These are phyloP conservation scores for Liriodendron chinense DNA, from an alignment of 164 flowering plant genomes.

Conservation along the genomic window DNA sequence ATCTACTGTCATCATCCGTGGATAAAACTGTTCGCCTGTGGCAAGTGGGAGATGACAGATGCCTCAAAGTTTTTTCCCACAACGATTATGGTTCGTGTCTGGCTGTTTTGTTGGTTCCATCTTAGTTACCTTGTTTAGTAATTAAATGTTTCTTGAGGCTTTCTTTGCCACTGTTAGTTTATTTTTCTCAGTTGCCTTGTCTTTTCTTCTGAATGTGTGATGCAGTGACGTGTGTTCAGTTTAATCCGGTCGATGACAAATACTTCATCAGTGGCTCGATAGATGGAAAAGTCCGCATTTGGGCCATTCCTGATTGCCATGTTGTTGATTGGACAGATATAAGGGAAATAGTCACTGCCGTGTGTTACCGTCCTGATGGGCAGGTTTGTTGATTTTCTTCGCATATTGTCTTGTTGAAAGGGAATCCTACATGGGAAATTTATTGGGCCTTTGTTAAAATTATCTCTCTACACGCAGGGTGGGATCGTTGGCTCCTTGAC, in stretches of 20 bases:
- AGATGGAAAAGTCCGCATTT: constrained; percentile 90
- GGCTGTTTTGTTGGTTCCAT: not conserved
- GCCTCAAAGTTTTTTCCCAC: constrained; percentile 67
- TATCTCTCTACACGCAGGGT: constrained; percentile 45
- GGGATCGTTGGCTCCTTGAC: constrained; percentile 68
- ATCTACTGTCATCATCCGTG: constrained; percentile 75
- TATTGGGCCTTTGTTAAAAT: not conserved
- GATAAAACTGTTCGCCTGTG: constrained; percentile 91
- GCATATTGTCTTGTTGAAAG: constrained; percentile 5
- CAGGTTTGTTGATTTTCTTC: constrained; percentile 46
- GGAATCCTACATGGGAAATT: not conserved
- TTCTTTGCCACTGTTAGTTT: constrained; percentile 3
- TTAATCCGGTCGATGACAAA: constrained; percentile 81
- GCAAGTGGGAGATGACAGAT: constrained; percentile 65
- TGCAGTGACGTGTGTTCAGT: constrained; percentile 87
- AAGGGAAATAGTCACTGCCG: constrained; percentile 76
- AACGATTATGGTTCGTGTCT: constrained; percentile 66
- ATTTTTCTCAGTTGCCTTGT: constrained; percentile 2
- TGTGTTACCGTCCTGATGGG: constrained; percentile 82
- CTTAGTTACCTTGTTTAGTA: not conserved
- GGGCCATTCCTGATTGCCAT: constrained; percentile 60
- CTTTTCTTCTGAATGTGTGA: constrained; percentile 12
- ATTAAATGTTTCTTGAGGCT: not conserved
- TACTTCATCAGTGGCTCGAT: constrained; percentile 92
- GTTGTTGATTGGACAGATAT: constrained; percentile 85